Base-by-base conservation (phyloP, 1,139 yeast species). In the Petasospora rhodanensis region DNA sequence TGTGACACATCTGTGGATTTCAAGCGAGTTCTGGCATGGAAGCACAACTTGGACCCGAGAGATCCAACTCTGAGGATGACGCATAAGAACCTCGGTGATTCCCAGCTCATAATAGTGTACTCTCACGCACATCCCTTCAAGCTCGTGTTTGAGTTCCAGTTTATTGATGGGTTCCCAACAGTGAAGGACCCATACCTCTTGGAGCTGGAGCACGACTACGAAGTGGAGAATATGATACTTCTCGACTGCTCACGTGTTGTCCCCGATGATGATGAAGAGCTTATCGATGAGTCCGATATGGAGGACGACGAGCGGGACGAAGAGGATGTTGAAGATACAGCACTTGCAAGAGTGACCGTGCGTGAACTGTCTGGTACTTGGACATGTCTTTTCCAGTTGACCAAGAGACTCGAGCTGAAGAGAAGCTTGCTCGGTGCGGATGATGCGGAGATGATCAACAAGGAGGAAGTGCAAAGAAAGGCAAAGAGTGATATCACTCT, bases 1-100 rank as follows among this genome's bases (percentile, higher is more conserved):
- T 48, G 76, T 12, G 59, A 61, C 29, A 42, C 64, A 2, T 32
- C 52, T 3, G 40, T 46, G 0, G 50, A 51, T 0, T 52, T 64
- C 24, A 56, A 56, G 24, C 63, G 81, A 38, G 40, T 74, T 7
- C 48, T 84, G 3, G 71, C 87, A 0, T 80, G 89, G 86, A 79
- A 78, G 39, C 95, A 85, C 54, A 70, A 62, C 40, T 56, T 80
- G 28, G 66, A 68, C 28, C 66, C 70, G 9, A 40, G 52, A 0
- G 95, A 85, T 46, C 71, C 74, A 2, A 69, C 87, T 0, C 47
- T 78, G 39, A 62, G 58, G 38, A 41, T 82, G 28, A 41, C 60
- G 2, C 57, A 68, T 2, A 31, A 43, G 6, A 47, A 46, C 11
- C 24, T 57, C 28, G 52, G 50, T 12, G 50, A 47, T 5, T 41